Percentiles rank a stretch among this genome's conserved stretches.
phyloP scores from a whole-genome alignment of 192 early-diverging fungal species.

The Chytriomyces sp. region DNA sequence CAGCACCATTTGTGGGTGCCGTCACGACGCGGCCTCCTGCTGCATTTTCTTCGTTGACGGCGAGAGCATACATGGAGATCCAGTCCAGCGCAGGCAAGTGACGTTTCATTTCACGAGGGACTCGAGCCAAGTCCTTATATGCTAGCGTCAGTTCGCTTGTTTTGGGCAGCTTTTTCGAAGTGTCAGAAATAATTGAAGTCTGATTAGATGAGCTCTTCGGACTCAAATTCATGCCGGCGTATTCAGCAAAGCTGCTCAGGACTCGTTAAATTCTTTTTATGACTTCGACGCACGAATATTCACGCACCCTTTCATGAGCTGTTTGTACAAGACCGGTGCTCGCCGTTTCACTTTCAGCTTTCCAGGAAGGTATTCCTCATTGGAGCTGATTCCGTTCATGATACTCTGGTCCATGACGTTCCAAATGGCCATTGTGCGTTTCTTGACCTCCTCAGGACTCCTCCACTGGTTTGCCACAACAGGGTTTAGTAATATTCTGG shows the following conservation, averaged over 20 bases:
- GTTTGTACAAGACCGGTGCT: slow-evolving; percentile 83
- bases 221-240: slow-evolving; percentile 30
- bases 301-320: slow-evolving; percentile 70
- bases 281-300: slow-evolving; percentile 24
- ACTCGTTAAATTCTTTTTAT: slow-evolving; percentile 5
- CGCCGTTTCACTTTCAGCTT: slow-evolving; percentile 76
- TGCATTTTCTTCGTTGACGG: slow-evolving; percentile 83
- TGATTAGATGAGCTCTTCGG: slow-evolving; percentile 7
- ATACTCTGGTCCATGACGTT: slow-evolving; percentile 84
- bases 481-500: background rate
- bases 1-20: slow-evolving; percentile 94
- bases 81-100: slow-evolving; percentile 87
- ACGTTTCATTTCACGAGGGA: slow-evolving; percentile 46
- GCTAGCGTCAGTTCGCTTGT: slow-evolving; percentile 22
- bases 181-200: slow-evolving; percentile 1
- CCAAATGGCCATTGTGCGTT: slow-evolving; percentile 79
- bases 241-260: slow-evolving; percentile 30
- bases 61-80: slow-evolving; percentile 90
- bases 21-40: slow-evolving; percentile 41
- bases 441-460: slow-evolving; percentile 73
- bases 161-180: background rate
- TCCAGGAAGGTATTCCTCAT: slow-evolving; percentile 69
- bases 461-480: slow-evolving; percentile 64
- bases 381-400: slow-evolving; percentile 39
- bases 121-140: slow-evolving; percentile 28